These are phyloP conservation scores for Eutrema yunnanense DNA, from an alignment of 345 rosid species.

Conservation along the genomic window DNA sequence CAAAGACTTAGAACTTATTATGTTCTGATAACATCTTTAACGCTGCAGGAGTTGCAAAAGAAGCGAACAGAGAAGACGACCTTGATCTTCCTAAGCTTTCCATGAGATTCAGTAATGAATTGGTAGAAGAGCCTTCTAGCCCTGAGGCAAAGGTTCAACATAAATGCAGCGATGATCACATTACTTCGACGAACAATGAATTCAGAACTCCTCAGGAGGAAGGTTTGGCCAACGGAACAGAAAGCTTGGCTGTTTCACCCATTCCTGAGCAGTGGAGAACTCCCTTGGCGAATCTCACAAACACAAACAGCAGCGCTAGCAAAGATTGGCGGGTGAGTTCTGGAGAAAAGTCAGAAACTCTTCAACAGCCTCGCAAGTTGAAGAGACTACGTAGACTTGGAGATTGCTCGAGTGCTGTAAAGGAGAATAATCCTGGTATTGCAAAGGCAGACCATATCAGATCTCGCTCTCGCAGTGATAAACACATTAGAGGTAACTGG, in stretches of 20 bases:
- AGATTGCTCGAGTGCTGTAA: constrained; percentile 35
- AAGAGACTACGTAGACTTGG: constrained; percentile 75
- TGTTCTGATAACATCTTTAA: constrained; percentile 1
- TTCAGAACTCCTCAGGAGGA: constrained; percentile 28
- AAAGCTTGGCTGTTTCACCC: constrained; percentile 31
- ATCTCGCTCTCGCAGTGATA: constrained; percentile 29
- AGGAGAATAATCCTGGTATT: constrained; percentile 29
- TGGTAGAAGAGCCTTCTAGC: constrained; percentile 25
- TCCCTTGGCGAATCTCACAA: constrained; percentile 31
- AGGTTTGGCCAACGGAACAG: constrained; percentile 25
- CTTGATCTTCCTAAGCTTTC: constrained; percentile 29
- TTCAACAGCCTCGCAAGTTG: constrained; percentile 41
- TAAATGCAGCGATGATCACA: neutral
- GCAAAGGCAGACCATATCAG: constrained; percentile 21
- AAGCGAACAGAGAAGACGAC: constrained; percentile 22
- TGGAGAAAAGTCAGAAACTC: constrained; percentile 42
- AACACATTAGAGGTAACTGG: constrained; percentile 40
- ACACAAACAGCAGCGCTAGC: constrained; percentile 37
- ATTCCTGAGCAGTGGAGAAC: constrained; percentile 30
- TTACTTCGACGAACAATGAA: constrained; percentile 12
- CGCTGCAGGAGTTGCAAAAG: constrained; percentile 38
- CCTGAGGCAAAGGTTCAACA: constrained; percentile 23
- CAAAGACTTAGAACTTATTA: neutral
- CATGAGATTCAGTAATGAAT: constrained; percentile 24
- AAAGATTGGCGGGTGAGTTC: constrained; percentile 65